Percentiles rank a stretch among this genome's conserved stretches.
Evolutionary conservation across 768 basidiomycete genomes (phyloP).

Genomic region (Hericium rajendrae): DNA sequence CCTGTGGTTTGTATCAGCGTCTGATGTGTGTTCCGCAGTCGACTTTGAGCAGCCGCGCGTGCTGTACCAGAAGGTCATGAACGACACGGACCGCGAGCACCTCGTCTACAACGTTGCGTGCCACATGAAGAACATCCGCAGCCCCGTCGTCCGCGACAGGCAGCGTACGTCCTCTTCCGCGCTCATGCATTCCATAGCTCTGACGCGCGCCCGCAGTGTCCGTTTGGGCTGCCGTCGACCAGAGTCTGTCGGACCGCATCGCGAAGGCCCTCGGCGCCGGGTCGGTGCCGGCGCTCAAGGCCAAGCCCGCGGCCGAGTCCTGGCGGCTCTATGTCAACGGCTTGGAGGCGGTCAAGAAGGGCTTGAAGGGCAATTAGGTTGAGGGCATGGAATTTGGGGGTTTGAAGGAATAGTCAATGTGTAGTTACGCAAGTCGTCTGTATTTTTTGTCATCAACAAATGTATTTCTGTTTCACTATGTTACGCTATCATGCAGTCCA

Average conservation of each 20-base stretch:
- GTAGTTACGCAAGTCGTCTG: too few species aligned
- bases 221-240: conserved; percentile 73
- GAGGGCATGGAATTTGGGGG: too few species aligned
- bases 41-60: conserved; percentile 81
- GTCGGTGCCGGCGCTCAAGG: conserved; percentile 46
- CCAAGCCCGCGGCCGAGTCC: conserved; percentile 51
- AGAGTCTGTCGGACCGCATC: conserved; percentile 64
- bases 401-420: too few species aligned
- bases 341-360: not conserved
- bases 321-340: conserved; percentile 33
- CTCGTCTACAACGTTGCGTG: conserved; percentile 60
- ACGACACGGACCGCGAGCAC: conserved; percentile 46
- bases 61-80: conserved; percentile 61
- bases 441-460: too few species aligned
- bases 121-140: conserved; percentile 56
- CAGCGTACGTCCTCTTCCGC: conserved; percentile 44
- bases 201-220: conserved; percentile 37
- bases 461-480: too few species aligned
- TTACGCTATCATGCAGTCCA: too few species aligned
- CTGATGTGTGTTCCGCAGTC: conserved; percentile 30
- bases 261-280: conserved; percentile 63
- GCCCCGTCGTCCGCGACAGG: conserved; percentile 44
- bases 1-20: not conserved
- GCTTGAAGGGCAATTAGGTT: too few species aligned
- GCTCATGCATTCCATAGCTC: not conserved